Percentiles rank a stretch among this genome's conserved stretches.
phyloP scores from a whole-genome alignment of 148 eudicot genomes.

The Fagopyrum homotropicum region DNA sequence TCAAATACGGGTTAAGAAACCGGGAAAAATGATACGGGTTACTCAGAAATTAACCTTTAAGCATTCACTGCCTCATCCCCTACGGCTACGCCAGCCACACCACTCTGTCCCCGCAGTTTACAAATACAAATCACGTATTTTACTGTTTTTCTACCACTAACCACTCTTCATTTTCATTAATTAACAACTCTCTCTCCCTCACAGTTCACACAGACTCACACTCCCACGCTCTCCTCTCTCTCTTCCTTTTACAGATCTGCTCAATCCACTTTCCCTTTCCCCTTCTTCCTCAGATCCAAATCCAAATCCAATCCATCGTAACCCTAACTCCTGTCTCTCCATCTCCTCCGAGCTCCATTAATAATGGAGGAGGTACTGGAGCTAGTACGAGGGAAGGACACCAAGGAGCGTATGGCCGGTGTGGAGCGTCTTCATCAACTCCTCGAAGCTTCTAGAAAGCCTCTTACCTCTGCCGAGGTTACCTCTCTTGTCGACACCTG shows the following conservation, averaged over 20 bases:
- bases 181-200: not conserved
- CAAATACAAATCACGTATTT: not conserved
- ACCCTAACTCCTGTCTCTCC: constrained; percentile 11
- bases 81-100: not conserved
- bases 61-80: not conserved
- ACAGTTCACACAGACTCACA: constrained; percentile 8
- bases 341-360: constrained; percentile 11
- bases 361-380: constrained; percentile 88
- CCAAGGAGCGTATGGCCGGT: constrained; percentile 92
- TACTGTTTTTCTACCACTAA: constrained; percentile 2
- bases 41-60: too few relatives aligned
- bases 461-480: constrained; percentile 61
- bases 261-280: not conserved
- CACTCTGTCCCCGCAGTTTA: not conserved
- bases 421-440: constrained; percentile 83
- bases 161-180: not conserved
- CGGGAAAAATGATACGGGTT: too few relatives aligned
- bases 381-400: constrained; percentile 72
- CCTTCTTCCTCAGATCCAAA: constrained; percentile 24
- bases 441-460: constrained; percentile 74
- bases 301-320: constrained; percentile 14
- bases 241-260: constrained; percentile 11
- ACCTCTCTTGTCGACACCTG: constrained; percentile 82
- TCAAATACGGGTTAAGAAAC: too few relatives aligned
- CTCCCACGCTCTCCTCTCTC: constrained; percentile 10